Evolutionary conservation across 208 protist species (phyloP), one percentile per base, ranked within the genome.

Genomic region (Crithidia fasciculata): DNA sequence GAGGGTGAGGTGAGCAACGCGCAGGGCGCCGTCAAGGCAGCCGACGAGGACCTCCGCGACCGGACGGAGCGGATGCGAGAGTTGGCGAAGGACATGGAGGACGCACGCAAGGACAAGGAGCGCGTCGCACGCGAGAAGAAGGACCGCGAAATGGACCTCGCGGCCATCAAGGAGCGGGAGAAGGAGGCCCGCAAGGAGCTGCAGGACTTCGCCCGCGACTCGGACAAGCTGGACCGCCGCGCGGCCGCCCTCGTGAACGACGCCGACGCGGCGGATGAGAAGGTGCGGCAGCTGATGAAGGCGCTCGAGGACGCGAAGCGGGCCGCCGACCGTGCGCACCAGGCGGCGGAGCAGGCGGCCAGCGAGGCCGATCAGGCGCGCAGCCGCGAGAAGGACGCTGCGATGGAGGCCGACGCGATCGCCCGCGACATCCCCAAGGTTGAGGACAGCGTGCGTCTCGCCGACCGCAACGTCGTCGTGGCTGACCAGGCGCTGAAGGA

Each of bases 221-320:
- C 83, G 8, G 92, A 97, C 72, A 88, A 90, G 67, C 66, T 90
- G 15, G 90, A 95, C 65, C 86, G 87, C 52, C 88, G 88, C 18
- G 90, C 87, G 16, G 79, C 72, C 15, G 76, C 83, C 8, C 73
- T 91, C 13, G 78, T 73, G 44, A 84, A 78, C 40, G 92, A 97
- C 64, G 88, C 87, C 49, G 79, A 72, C 43, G 78, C 82, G 9
- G 87, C 90, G 1, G 90, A 97, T 44, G 92, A 97, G n/a, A 94
- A 94, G 64, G 90, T 97, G 37, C 88, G 90, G 8, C 88, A 94
- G 80, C 76, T 97, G 28, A 85, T 93, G 63, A 92, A 93, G 73
- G 89, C 89, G 16, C 82, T 97, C 19, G 90, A 94, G 66, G 90
- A 97, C 45, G 92, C 92, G 18, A 82, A 87, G 80, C 88, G 90